Percentiles rank a stretch among this genome's conserved stretches.
Evolutionary conservation across 2,329 filamentous ascomycete species (phyloP).

Genomic region (Aspergillus puulaauensis): DNA sequence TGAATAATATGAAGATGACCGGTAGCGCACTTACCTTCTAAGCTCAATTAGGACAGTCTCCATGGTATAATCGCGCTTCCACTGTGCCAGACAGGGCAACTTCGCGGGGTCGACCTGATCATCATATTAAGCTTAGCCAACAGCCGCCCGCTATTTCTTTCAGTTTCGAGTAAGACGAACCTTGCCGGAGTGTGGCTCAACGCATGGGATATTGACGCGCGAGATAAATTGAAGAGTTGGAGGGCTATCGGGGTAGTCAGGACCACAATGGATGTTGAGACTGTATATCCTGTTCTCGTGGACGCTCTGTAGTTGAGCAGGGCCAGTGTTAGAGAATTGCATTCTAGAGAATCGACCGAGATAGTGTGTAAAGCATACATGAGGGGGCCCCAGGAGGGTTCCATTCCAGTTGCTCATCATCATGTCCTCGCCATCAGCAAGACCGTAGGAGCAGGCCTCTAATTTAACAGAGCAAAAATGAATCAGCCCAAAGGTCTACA

Average conservation of each 20-base stretch:
- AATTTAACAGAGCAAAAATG: constrained; percentile 16
- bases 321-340: constrained; percentile 14
- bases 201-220: constrained; percentile 94
- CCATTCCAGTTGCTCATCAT: constrained; percentile 99
- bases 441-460: constrained; percentile 97
- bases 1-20: constrained; percentile 23
- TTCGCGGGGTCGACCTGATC: constrained; percentile 75
- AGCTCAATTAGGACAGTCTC: constrained; percentile 89
- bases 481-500: constrained; percentile 23
- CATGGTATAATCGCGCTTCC: constrained; percentile 93
- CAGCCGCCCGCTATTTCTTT: not conserved
- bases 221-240: constrained; percentile 91
- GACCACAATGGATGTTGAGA: constrained; percentile 92
- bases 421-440: constrained; percentile 90
- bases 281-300: constrained; percentile 99
- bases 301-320: constrained; percentile 63
- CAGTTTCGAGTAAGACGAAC: constrained; percentile 42
- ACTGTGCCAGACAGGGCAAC: constrained; percentile 80
- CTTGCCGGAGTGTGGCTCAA: constrained; percentile 75
- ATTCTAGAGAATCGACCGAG: not conserved
- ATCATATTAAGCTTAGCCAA: constrained; percentile 9
- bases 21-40: constrained; percentile 58
- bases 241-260: constrained; percentile 82
- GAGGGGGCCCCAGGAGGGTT: constrained; percentile 92
- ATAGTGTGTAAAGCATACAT: constrained; percentile 60